Base-by-base conservation (phyloP, 2,329 filamentous ascomycete species). In the Xylaria sp. region DNA sequence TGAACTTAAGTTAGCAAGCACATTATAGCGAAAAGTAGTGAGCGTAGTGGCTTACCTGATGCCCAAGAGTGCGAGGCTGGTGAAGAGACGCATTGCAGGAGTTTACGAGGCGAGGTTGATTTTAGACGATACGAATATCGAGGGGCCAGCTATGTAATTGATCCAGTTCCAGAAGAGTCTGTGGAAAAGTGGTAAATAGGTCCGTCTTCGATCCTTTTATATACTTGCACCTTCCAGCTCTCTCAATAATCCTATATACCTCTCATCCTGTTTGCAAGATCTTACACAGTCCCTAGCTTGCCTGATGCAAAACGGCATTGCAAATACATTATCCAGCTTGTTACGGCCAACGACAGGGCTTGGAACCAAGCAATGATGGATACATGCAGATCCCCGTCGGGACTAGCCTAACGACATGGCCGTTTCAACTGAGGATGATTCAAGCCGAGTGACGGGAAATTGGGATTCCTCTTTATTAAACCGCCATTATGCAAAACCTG, bases 311-410 rank as follows among this genome's bases (percentile, higher is more conserved):
- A 23, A 57, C 23, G 35, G 32, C 12, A 65, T 32, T n/a, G 50
- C 44, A 21, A 62, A 12, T 29, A 63, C 68, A 44, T 29, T 18
- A 54, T 37, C 27, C 59, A 64, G 54, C 60, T 58, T 35, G 27
- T 61, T 37, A 47, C 55, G 55, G 48, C 29, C 40, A 54, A n/a
- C 16, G 47, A 57, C 63, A 66, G 54, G 59, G 18, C 21, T 59
- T 68, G 55, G 13, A 62, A 54, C 55, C 63, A 40, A 57, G 63
- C 61, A 66, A 58, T 60, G 47, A 70, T 73, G 60, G 68, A 57
- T 58, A 40, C 64, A 75, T 77, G 74, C 75, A 70, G 63, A 63
- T 65, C 68, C 61, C 76, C 75, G 75, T 65, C 69, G 70, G 73
- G 54, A 71, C 42, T 42, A 63, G 59, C 68, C 69, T 69, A 63